Conservation (phyloP, 805 yeast genomes). For the Clavispora carvajalis region DNA sequence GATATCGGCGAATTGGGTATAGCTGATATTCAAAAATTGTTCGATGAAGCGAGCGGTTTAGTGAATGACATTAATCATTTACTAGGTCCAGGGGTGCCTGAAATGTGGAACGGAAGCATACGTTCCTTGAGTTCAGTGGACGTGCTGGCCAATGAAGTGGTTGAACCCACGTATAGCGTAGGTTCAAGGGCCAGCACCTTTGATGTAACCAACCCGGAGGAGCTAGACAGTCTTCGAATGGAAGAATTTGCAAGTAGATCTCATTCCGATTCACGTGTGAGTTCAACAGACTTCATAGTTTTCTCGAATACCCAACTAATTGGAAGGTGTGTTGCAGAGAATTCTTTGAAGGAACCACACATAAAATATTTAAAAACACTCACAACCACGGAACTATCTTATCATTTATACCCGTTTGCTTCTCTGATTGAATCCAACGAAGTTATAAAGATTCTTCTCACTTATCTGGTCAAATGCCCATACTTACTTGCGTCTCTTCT, state of each 20-base stretch:
- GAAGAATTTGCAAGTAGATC: not conserved
- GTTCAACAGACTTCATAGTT: constrained; percentile 6
- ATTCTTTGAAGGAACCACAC: constrained; percentile 26
- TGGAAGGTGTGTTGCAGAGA: constrained; percentile 19
- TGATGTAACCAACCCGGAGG: not conserved
- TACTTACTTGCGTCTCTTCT: constrained; percentile 19
- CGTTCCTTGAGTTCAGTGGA: not conserved
- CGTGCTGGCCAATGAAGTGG: not conserved
- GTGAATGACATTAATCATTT: constrained; percentile 29
- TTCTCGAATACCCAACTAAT: constrained; percentile 22
- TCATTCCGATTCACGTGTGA: constrained; percentile 1
- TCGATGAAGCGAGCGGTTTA: constrained; percentile 30
- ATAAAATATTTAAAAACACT: constrained; percentile 26
- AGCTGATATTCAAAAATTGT: constrained; percentile 18
- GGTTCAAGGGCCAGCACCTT: not conserved
- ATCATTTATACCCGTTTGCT: constrained; percentile 34
- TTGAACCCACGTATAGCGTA: not conserved
- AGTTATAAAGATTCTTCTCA: constrained; percentile 23
- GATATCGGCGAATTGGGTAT: not conserved
- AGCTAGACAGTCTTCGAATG: not conserved
- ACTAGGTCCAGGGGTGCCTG: constrained; percentile 11
- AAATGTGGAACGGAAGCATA: not conserved
- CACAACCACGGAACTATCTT: constrained; percentile 25
- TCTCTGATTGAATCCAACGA: constrained; percentile 29
- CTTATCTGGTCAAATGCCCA: constrained; percentile 18